Conservation (phyloP, 148 eudicot genomes). For the Chenopodium berlandieri region DNA sequence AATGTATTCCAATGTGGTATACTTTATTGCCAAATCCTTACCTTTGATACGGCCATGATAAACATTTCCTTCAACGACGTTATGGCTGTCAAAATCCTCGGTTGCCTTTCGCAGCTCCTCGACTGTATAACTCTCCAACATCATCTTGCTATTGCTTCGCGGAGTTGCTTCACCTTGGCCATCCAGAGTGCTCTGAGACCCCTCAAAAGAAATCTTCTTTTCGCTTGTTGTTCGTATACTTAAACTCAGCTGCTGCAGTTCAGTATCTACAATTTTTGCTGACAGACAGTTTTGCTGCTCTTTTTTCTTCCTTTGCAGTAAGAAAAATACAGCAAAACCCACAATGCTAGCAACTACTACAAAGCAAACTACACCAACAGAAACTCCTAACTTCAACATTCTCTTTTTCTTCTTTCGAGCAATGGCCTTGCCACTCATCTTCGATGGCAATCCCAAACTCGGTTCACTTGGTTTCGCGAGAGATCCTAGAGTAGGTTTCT, state of each 20-base stretch:
- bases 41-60: conserved; percentile 72
- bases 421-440: conserved; percentile 5
- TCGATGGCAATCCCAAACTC: conserved; percentile 24
- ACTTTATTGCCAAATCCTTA: conserved; percentile 62
- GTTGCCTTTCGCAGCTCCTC: conserved; percentile 71
- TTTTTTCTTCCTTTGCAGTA: conserved; percentile 31
- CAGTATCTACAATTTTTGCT: conserved; percentile 44
- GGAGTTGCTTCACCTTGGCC: conserved; percentile 43
- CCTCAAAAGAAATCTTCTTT: conserved; percentile 77
- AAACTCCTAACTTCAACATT: conserved; percentile 37
- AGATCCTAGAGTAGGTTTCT: conserved; percentile 40
- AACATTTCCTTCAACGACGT: conserved; percentile 62
- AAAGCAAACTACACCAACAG: conserved; percentile 28
- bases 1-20: conserved; percentile 32
- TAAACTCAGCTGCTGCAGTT: conserved; percentile 57
- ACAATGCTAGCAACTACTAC: conserved; percentile 28
- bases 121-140: conserved; percentile 49
- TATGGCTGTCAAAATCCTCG: conserved; percentile 52
- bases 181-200: conserved; percentile 57
- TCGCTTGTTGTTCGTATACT: conserved; percentile 73
- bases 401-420: conserved; percentile 27
- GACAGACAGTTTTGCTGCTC: conserved; percentile 15
- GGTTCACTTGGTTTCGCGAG: conserved; percentile 37
- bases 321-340: conserved; percentile 36
- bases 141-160: conserved; percentile 24